phyloP scores from a whole-genome alignment of 371 early-diverging fungal species.

The Actinomortierella ambigua region DNA sequence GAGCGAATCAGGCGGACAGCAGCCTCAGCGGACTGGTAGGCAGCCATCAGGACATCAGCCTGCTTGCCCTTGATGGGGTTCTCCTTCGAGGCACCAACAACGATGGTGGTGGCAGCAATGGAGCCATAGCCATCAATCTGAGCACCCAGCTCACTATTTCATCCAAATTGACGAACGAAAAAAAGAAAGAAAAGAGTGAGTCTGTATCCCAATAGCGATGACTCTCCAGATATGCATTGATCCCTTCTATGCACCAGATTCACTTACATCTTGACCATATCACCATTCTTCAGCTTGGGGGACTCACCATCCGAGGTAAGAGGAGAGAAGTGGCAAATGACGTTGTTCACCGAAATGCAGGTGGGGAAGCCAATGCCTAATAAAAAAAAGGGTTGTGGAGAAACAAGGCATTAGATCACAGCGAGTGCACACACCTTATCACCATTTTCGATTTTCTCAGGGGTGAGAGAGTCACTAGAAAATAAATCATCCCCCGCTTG shows the following conservation, averaged over 20 bases:
- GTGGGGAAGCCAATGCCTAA: constrained; percentile 91
- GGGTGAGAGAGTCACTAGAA: no score
- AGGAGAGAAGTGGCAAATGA: constrained; percentile 87
- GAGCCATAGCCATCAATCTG: constrained; percentile 95
- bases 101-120: constrained; percentile 87
- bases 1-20: constrained; percentile 87
- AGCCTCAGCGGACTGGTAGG: constrained; percentile 83
- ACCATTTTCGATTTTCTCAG: not conserved
- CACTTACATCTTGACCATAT: constrained; percentile 88
- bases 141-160: constrained; percentile 82
- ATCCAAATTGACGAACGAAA: not conserved
- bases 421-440: no score
- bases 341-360: constrained; percentile 83
- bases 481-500: no score
- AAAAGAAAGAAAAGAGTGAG: constrained; percentile 1
- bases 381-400: constrained; percentile 10
- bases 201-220: not conserved
- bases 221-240: not conserved
- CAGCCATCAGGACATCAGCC: constrained; percentile 92
- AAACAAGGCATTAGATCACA: constrained; percentile 16
- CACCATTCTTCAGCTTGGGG: constrained; percentile 72
- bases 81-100: constrained; percentile 82
- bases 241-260: not conserved
- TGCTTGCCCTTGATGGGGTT: constrained; percentile 83
- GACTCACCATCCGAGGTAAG: constrained; percentile 66